A percentile compares a stretch with the other conserved stretches of the same genome.
Conservation (phyloP, 2,329 filamentous ascomycete species). For the Fusarium sp. region DNA sequence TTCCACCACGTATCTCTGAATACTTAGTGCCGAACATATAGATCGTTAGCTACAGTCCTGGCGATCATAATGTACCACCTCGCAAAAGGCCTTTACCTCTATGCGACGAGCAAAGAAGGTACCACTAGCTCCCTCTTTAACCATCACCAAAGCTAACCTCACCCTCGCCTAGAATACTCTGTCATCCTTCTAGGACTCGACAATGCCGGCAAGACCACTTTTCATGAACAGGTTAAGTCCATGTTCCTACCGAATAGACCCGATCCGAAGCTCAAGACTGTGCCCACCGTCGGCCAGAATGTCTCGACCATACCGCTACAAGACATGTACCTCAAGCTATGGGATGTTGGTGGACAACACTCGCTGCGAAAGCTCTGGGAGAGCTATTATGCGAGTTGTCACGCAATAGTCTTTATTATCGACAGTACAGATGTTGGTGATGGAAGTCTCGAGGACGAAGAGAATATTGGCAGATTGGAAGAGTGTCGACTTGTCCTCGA, state of each 20-base stretch:
- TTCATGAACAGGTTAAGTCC: conserved; percentile 95
- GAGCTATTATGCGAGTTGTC: conserved; percentile 92
- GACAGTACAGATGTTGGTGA: conserved; percentile 95
- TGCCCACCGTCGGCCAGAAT: conserved; percentile 97
- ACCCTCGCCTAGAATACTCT: conserved; percentile 81
- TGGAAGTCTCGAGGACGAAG: conserved; percentile 73
- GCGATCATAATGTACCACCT: conserved; percentile 86
- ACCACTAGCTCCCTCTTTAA: conserved; percentile 41
- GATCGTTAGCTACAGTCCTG: not conserved
- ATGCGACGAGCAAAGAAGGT: conserved; percentile 98
- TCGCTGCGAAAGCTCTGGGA: conserved; percentile 93
- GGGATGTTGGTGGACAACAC: conserved; percentile 97
- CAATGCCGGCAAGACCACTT: conserved; percentile 98
- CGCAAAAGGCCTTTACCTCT: conserved; percentile 92
- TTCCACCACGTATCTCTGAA: conserved; percentile 1
- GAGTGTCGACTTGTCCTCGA: conserved; percentile 94
- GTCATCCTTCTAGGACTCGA: conserved; percentile 97
- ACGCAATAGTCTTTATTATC: conserved; percentile 98
- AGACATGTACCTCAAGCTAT: conserved; percentile 98
- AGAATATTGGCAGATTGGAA: conserved; percentile 76
- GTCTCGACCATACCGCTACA: conserved; percentile 91
- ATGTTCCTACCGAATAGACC: conserved; percentile 78
- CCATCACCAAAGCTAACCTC: conserved; percentile 14
- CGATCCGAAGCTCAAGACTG: conserved; percentile 83
- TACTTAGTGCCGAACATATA: not conserved